Conservation (phyloP, 2,329 filamentous ascomycete species). For the Verruconis gallopava region DNA sequence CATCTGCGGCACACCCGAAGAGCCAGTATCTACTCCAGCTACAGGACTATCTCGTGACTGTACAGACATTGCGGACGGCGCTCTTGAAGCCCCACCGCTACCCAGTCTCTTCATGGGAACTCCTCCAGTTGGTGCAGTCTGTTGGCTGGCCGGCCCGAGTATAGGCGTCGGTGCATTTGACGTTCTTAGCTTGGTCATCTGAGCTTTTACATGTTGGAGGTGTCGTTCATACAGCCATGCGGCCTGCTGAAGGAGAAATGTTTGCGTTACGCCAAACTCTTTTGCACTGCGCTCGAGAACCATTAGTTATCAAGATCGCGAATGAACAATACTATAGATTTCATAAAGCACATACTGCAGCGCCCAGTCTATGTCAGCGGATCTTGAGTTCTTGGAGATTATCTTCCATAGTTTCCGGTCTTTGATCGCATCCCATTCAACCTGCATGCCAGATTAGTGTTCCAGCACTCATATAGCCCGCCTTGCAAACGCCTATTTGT, state of each 20-base stretch:
- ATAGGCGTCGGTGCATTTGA: slow-evolving; percentile 46
- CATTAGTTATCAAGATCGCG: too few relatives aligned
- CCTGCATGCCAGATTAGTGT: slow-evolving; percentile 44
- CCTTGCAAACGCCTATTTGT: too few relatives aligned
- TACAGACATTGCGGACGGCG: slow-evolving; percentile 43
- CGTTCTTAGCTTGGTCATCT: slow-evolving; percentile 64
- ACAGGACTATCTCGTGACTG: slow-evolving; percentile 44
- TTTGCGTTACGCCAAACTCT: slow-evolving; percentile 70
- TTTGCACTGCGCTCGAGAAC: slow-evolving; percentile 51
- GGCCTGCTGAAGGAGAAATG: slow-evolving; percentile 85
- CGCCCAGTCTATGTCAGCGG: slow-evolving; percentile 60
- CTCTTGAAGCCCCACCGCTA: slow-evolving; percentile 33
- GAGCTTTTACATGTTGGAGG: slow-evolving; percentile 75
- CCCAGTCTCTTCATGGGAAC: slow-evolving; percentile 38
- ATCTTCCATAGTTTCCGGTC: slow-evolving; percentile 85
- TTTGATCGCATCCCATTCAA: slow-evolving; percentile 78
- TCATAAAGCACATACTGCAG: slow-evolving; percentile 2
- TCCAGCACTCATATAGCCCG: background rate
- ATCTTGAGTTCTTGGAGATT: slow-evolving; percentile 67
- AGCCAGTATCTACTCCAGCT: slow-evolving; percentile 33
- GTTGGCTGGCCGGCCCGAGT: slow-evolving; percentile 27
- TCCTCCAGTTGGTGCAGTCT: slow-evolving; percentile 16
- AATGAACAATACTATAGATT: too few relatives aligned
- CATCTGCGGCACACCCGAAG: slow-evolving; percentile 26
- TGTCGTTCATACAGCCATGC: slow-evolving; percentile 89